Evolutionary conservation across 257 asterid species (phyloP).

Genomic region (Scutellaria minor): DNA sequence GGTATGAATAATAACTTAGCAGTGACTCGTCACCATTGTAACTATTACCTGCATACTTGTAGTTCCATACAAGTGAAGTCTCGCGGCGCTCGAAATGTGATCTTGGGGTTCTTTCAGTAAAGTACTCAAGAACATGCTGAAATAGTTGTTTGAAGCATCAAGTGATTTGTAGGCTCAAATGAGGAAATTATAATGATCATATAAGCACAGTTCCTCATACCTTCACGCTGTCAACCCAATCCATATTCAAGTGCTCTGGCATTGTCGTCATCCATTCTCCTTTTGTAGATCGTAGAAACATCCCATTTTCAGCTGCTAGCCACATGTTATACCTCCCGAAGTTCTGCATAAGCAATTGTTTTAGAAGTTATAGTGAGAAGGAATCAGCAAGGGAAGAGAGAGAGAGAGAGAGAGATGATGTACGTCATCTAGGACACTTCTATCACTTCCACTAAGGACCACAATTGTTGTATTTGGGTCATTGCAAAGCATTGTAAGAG

Average conservation of each 20-base stretch:
- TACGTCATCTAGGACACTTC: conserved; percentile 78
- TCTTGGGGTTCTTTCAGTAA: conserved; percentile 97
- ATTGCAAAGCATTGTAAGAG: conserved; percentile 65
- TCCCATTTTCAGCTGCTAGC: conserved; percentile 98
- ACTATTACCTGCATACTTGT: conserved; percentile 85
- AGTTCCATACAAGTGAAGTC: conserved; percentile 96
- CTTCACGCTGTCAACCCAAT: conserved; percentile 94
- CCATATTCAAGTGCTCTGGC: conserved; percentile 98
- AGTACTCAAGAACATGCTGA: conserved; percentile 96
- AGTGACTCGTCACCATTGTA: conserved; percentile 14
- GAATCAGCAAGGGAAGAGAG: neutral
- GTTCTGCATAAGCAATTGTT: conserved; percentile 63
- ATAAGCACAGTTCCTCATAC: conserved; percentile 43
- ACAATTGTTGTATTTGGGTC: conserved; percentile 91
- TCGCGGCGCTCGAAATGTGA: conserved; percentile 85
- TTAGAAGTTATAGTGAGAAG: conserved; percentile 13
- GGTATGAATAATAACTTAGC: conserved; percentile 25
- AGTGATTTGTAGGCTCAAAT: conserved; percentile 31
- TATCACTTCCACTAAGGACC: conserved; percentile 92
- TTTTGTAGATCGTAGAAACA: conserved; percentile 86
- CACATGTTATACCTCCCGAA: conserved; percentile 88
- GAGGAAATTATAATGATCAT: conserved; percentile 29
- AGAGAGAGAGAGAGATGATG: conserved; percentile 24
- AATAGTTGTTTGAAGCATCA: conserved; percentile 34
- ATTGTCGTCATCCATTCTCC: conserved; percentile 98